Evolutionary conservation across 2,329 filamentous ascomycete species (phyloP), one percentile per base, ranked within the genome.

Genomic region (Mycogone perniciosa): DNA sequence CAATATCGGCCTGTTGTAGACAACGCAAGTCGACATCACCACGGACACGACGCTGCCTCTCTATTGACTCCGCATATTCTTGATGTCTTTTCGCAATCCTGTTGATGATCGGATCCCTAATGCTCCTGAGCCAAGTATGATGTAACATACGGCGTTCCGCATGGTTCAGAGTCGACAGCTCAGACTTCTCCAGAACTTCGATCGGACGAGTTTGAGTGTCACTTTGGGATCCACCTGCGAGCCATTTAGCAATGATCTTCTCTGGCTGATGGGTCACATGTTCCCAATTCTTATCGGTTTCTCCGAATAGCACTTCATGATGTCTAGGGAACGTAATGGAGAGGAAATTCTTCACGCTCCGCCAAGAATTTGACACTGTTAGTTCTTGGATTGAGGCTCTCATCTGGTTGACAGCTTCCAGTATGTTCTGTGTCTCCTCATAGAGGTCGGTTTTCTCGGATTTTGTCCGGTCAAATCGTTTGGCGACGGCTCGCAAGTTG

Each of bases 401-500:
- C 13, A 38, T 45, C 4, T 27, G 11, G 7, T 9, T 4, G 7
- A 30, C 5, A n/a, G 44, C 5, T 7, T 2, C 10, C 11, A 39
- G 20, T 11, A 50, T 10, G 6, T 33, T 31, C 10, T 35, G 48
- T 4, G 31, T 11, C 29, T 40, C 34, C 7, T 26, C 6, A 6
- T 39, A 50, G 5, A 50, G 41, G n/a, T 20, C n/a, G 8, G 7
- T 33, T 20, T 41, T 50, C 53, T 76, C 71, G 0, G 62, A 52
- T n/a, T 62, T 70, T 1, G 74, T 79, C 7, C 64, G 61, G 1
- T 60, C 57, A 6, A 64, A 57, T 0, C 55, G 48, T 10, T 60
- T 53, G 1, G 59, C 59, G 4, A 78, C 64, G 0, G 56, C 52
- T 0, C 72, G 66, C 5, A 86, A 70, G 49, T 80, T 84, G n/a